Evolutionary conservation across 805 yeast genomes (phyloP), one percentile per base, ranked within the genome.

Genomic region (Starmerella floris): DNA sequence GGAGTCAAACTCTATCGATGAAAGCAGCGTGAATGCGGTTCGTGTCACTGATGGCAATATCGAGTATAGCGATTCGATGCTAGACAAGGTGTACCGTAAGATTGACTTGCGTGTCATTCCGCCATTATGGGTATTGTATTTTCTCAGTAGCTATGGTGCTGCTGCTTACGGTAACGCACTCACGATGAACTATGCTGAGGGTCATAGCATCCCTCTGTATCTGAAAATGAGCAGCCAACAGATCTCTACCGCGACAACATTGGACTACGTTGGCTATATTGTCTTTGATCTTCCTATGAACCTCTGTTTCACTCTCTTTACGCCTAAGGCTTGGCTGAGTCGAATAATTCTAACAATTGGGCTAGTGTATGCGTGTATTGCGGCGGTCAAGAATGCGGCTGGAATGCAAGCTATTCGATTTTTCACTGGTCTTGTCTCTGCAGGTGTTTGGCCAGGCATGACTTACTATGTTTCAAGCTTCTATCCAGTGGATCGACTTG

Each of bases 391-490:
- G n/a, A 69, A 66, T 41, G 62, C 71, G 3, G 55, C 68, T 8
- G 88, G 88, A 4, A 63, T 83, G 25, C 74, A 76, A 44, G 93
- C 85, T 2, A 60, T 76, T 34, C 68, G 93, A 50, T 74, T 83
- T 45, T 67, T 83, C 44, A 70, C 79, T 23, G 94, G 94, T 37
- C 51, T 79, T 43, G 79, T 78, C 44, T 83, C 83, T 40, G 91
- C 94, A 10, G 94, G 94, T 33, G 75, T 83, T 3, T 83, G 94
- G 94, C 94, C 94, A 1, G 94, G 93, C 9, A 68, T 83, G 79
- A 74, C 84, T 20, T 83, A 83, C 61, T 83, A 83, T 55, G 68
- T 83, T 34, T 74, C 87, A 0, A 63, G 83, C 53, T 83, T 93
- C 88, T 83, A 83, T 56, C 94, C 94, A 2, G 72, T 77, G 40